phyloP scores from a whole-genome alignment of 495 filamentous ascomycete species.

The Neurospora sp. region DNA sequence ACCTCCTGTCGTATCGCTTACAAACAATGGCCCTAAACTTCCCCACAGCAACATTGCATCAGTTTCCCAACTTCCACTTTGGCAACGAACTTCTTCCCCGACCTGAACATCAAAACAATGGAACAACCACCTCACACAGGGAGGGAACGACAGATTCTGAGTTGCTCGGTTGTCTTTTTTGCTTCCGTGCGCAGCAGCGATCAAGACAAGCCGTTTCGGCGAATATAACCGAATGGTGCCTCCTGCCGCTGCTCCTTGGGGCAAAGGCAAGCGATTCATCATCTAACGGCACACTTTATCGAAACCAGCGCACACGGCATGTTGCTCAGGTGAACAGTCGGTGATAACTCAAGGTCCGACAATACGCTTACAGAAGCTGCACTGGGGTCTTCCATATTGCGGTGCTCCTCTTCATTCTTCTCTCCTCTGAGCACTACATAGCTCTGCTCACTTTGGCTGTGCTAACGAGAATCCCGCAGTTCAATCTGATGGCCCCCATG shows the following conservation, averaged over 20 bases:
- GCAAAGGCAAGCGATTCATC: not conserved
- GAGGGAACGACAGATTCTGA: no score
- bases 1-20: not conserved
- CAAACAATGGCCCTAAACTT: not conserved
- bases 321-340: conserved; percentile 3
- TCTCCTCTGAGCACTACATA: not conserved
- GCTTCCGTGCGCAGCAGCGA: not conserved
- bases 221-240: not conserved
- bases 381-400: not conserved
- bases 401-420: not conserved
- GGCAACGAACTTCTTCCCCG: not conserved
- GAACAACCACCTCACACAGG: not conserved
- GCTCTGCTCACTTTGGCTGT: not conserved
- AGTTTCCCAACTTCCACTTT: not conserved
- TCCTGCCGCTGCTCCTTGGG: not conserved
- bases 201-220: not conserved
- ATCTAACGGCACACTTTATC: not conserved
- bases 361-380: not conserved
- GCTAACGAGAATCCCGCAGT: not conserved
- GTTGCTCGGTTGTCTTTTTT: not conserved
- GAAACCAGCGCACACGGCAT: not conserved
- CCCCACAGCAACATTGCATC: not conserved
- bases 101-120: not conserved
- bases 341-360: not conserved
- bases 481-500: not conserved